Evolutionary conservation across 495 filamentous ascomycete genomes (phyloP).

Genomic region (Penicillium bovifimosum): DNA sequence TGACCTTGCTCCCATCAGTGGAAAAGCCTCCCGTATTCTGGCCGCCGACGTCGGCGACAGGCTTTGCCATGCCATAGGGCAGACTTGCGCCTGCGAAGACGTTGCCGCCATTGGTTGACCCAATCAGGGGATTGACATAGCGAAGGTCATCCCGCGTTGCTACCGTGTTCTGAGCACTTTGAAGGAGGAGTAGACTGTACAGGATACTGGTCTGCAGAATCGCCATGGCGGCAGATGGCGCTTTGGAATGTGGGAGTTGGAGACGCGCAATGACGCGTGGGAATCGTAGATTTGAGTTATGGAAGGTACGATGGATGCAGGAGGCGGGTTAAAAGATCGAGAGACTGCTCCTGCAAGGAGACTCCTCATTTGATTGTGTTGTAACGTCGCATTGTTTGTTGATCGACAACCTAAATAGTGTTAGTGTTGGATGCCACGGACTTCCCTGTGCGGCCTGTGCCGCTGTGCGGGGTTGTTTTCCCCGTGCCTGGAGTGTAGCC

Average conservation of each 20-base stretch:
- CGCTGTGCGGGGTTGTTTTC: slow-evolving; percentile 6
- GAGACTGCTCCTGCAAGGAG: slow-evolving; percentile 1
- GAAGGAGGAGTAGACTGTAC: slow-evolving; percentile 1
- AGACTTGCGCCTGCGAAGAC: slow-evolving; percentile 71
- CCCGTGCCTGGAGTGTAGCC: not conserved
- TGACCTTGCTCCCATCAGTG: slow-evolving; percentile 56
- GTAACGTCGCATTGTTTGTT: slow-evolving; percentile 7
- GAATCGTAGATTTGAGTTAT: not conserved
- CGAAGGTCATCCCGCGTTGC: slow-evolving; percentile 21
- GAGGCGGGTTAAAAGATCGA: not conserved
- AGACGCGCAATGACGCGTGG: not conserved
- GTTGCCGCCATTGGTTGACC: slow-evolving; percentile 54
- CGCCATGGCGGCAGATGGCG: slow-evolving; percentile 1
- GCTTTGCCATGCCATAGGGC: slow-evolving; percentile 70
- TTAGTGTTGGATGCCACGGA: not conserved
- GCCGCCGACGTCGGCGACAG: slow-evolving; percentile 63
- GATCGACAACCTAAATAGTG: not conserved
- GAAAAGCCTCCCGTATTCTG: slow-evolving; percentile 69
- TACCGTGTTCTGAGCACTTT: not conserved
- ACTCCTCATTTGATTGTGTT: not conserved
- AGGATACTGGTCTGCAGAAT: not conserved
- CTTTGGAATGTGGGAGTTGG: not conserved
- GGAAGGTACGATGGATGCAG: not conserved
- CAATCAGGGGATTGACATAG: slow-evolving; percentile 50
- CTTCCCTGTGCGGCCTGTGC: not conserved